Base-by-base conservation (phyloP, 2,329 filamentous ascomycete genomes). In the Biscogniauxia sp. region DNA sequence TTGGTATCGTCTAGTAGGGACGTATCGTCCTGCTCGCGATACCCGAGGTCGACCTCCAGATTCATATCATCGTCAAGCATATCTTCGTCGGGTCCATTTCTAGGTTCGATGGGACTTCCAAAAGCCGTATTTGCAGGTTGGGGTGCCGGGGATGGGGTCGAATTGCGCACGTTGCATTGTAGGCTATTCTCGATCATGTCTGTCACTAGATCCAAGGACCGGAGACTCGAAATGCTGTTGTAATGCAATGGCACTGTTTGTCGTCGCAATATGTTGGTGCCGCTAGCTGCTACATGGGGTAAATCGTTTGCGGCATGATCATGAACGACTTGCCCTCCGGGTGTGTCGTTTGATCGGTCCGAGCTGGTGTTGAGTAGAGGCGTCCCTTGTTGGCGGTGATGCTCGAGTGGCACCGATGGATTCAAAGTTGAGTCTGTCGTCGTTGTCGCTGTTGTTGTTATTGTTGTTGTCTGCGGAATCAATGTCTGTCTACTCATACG, bases 111-210 rank as follows among this genome's bases (percentile, higher is more conserved):
- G 51, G 51, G 55, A 13, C 58, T 20, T 3, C 23, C 28, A 11
- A 51, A 54, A 32, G 53, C 26, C 1, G 54, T 55, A 37, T 62
- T 54, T 1, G 61, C 56, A 3, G 56, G 56, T n/a, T 52, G 63
- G 11, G 55, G 49, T 17, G 54, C 26, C 37, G 55, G 57, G 0
- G 60, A 20, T 37, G 70, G 63, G 20, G 60, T 61, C n/a, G 69
- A 61, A 26, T 5, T 53, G 49, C 69, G 70, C 25, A 74, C 66
- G 23, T 71, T 71, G 65, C 70, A 74, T 56, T 73, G 71, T 20
- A 65, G 65, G 54, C 68, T 67, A 26, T 69, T 69, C 20, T 70
- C 66, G 41, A 74, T 68, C 70, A 74, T 74, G 13, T 55, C 66
- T 49, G 69, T 64, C 53, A 74, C 57, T 2, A 72, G 60, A 52